Conservation (phyloP, 805 yeast species). For the Pichia scutulata region DNA sequence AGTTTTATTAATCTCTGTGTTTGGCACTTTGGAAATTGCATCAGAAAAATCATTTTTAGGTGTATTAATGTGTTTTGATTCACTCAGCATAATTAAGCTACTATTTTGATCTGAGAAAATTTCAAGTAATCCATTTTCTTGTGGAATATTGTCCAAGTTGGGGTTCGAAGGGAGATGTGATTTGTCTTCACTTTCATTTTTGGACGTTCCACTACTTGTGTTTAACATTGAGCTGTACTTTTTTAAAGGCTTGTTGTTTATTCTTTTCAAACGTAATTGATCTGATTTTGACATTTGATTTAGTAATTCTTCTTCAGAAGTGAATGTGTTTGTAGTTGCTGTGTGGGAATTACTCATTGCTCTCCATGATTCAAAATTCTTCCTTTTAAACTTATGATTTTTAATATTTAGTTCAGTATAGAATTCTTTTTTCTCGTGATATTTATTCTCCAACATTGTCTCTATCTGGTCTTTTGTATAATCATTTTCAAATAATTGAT, state of each 20-base stretch:
- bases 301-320: constrained; percentile 4
- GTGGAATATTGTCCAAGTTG: constrained; percentile 1
- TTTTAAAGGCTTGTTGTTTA: constrained; percentile 14
- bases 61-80: background rate
- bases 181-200: background rate
- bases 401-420: constrained; percentile 20
- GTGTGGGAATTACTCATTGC: constrained; percentile 2
- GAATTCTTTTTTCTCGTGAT: constrained; percentile 20
- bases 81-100: background rate
- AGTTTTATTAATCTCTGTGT: background rate
- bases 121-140: background rate
- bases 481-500: constrained; percentile 16
- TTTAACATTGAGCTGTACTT: constrained; percentile 9
- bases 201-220: constrained; percentile 11
- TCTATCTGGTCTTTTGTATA: constrained; percentile 22
- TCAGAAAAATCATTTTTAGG: background rate
- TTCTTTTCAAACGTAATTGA: constrained; percentile 1
- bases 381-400: constrained; percentile 26
- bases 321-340: constrained; percentile 1
- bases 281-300: background rate
- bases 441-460: constrained; percentile 24
- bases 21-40: background rate
- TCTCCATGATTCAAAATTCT: constrained; percentile 17
- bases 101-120: background rate
- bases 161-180: background rate